phyloP scores from a whole-genome alignment of 2,329 filamentous ascomycete genomes.

The Lachnellula occidentalis region DNA sequence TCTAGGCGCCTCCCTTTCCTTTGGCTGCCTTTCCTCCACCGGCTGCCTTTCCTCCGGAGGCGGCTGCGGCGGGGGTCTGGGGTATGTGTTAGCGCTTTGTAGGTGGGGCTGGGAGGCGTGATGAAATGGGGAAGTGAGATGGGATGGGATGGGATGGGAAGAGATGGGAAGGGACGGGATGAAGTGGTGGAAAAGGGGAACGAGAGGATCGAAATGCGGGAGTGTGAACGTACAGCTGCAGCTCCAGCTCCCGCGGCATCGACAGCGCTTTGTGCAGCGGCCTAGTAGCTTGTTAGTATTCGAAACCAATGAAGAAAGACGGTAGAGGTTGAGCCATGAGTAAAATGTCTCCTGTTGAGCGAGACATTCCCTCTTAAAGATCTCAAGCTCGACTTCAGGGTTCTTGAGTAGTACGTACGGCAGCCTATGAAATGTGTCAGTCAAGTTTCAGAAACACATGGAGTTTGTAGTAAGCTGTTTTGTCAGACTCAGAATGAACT shows the following conservation, averaged over 20 bases:
- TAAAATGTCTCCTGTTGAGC: background rate
- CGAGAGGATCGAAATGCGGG: no score
- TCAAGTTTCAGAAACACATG: background rate
- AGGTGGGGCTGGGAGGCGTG: no score
- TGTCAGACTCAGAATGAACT: background rate
- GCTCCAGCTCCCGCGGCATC: conserved; percentile 1
- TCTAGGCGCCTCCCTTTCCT: background rate
- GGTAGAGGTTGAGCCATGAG: background rate
- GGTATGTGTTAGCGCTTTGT: background rate
- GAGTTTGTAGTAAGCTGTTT: no score
- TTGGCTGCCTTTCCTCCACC: background rate
- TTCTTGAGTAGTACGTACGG: background rate
- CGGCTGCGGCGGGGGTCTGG: background rate
- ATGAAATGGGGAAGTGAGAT: background rate
- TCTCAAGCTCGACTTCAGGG: background rate
- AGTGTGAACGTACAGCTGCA: background rate
- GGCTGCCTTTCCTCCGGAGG: conserved; percentile 4
- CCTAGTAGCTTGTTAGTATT: background rate
- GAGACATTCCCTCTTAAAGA: background rate
- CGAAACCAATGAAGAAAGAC: background rate
- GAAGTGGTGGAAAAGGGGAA: no score
- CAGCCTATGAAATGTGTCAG: background rate
- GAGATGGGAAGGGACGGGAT: no score
- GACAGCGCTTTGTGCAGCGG: conserved; percentile 7
- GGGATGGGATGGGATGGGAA: no score